phyloP scores from a whole-genome alignment of 805 yeast genomes.

The Yarrowia sp. region DNA sequence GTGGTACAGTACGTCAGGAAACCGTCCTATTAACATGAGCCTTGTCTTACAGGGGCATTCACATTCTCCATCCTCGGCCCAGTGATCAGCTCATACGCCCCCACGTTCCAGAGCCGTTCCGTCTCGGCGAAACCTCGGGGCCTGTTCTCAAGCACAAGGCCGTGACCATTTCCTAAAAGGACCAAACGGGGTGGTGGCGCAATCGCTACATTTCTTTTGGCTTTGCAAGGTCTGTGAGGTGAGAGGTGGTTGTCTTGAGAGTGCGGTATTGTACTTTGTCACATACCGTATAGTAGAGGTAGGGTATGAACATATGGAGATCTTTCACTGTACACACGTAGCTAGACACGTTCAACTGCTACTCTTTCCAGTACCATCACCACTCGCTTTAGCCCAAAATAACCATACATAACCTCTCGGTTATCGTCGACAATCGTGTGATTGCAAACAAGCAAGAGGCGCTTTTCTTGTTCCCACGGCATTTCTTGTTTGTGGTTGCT shows the following conservation, averaged over 20 bases:
- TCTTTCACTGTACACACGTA: no score
- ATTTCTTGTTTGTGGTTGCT: slow-evolving; percentile 3
- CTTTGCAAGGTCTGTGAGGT: not conserved
- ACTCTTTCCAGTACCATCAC: no score
- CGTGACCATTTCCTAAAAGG: slow-evolving; percentile 1
- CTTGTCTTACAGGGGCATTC: no score
- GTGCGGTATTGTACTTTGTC: no score
- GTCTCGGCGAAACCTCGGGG: not conserved
- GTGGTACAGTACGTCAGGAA: no score
- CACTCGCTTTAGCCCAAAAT: not conserved
- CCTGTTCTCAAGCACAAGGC: not conserved
- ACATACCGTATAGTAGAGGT: no score
- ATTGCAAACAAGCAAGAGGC: not conserved
- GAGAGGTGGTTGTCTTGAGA: no score
- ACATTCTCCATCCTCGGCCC: not conserved
- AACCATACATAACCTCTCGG: slow-evolving; percentile 12
- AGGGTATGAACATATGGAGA: no score
- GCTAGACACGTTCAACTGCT: no score
- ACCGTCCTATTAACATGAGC: no score
- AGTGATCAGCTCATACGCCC: not conserved
- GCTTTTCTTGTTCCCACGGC: not conserved
- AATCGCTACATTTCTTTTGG: not conserved
- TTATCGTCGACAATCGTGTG: slow-evolving; percentile 1
- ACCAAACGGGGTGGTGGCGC: not conserved
- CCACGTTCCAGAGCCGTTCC: not conserved